phyloP scores from a whole-genome alignment of 2,329 filamentous ascomycete genomes.

The Penicillium sumatraense region DNA sequence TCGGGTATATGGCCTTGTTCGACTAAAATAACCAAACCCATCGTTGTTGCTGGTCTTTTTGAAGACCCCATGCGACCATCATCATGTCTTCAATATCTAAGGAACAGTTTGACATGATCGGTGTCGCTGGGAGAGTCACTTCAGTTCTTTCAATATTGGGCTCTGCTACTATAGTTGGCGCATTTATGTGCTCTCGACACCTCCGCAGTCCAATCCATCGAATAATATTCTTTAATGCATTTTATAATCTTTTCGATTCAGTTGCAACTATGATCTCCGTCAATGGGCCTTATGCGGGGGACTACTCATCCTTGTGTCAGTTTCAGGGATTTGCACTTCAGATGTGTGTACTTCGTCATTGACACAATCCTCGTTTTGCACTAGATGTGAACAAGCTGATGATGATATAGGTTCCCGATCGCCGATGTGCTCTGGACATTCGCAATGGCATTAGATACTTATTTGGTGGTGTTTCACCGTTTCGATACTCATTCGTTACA shows the following conservation, averaged over 20 bases:
- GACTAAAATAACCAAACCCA: not conserved
- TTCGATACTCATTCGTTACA: slow-evolving; percentile 37
- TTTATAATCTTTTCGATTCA: slow-evolving; percentile 44
- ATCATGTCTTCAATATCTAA: slow-evolving; percentile 21
- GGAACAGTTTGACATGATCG: slow-evolving; percentile 31
- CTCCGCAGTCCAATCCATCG: slow-evolving; percentile 47
- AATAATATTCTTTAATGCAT: slow-evolving; percentile 45
- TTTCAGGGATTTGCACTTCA: slow-evolving; percentile 46
- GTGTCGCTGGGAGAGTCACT: slow-evolving; percentile 35
- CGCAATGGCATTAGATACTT: slow-evolving; percentile 43
- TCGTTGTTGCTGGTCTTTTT: not conserved
- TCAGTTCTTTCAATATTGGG: slow-evolving; percentile 40
- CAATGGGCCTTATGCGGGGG: slow-evolving; percentile 39
- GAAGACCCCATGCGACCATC: not conserved
- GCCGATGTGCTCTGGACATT: slow-evolving; percentile 46
- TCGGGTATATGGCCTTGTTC: not conserved
- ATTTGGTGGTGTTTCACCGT: slow-evolving; percentile 41
- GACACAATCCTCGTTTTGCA: too few species aligned
- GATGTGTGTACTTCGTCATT: slow-evolving; percentile 32
- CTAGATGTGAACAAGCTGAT: not conserved
- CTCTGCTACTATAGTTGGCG: slow-evolving; percentile 39
- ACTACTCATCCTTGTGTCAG: slow-evolving; percentile 39
- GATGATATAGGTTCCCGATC: slow-evolving; percentile 37
- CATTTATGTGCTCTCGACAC: slow-evolving; percentile 36
- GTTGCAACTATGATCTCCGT: slow-evolving; percentile 46